These are phyloP conservation scores for Lolium rigidum DNA, from an alignment of 176 grass and related monocot genomes.

Conservation along the genomic window DNA sequence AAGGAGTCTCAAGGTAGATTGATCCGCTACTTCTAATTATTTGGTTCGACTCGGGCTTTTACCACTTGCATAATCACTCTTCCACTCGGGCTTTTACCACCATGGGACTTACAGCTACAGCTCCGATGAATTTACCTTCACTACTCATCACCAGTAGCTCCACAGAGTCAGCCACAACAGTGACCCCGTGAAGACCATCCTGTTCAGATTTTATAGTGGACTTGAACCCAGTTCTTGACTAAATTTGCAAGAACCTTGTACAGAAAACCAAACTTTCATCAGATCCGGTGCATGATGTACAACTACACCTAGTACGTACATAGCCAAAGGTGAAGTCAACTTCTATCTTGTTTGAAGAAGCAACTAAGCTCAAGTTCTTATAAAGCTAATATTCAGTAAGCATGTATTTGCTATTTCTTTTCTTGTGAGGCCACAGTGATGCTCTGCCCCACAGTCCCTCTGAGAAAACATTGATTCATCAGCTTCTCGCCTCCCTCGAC, in stretches of 20 bases:
- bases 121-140: background rate
- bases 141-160: background rate
- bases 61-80: too few relatives aligned
- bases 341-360: background rate
- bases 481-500: background rate
- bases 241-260: background rate
- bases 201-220: background rate
- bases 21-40: background rate
- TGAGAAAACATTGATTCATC: background rate
- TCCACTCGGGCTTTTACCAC: background rate
- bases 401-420: background rate
- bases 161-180: background rate
- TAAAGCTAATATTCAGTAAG: background rate
- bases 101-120: background rate
- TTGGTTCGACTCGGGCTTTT: too few relatives aligned
- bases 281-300: background rate
- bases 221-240: background rate
- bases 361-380: background rate
- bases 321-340: background rate
- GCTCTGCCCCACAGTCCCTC: background rate
- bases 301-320: background rate
- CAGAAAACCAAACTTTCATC: background rate
- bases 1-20: background rate
- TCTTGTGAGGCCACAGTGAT: background rate
- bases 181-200: background rate